Evolutionary conservation across 441 rosid species (phyloP), one percentile per base, ranked within the genome.

Genomic region (Gossypium trilobum): DNA sequence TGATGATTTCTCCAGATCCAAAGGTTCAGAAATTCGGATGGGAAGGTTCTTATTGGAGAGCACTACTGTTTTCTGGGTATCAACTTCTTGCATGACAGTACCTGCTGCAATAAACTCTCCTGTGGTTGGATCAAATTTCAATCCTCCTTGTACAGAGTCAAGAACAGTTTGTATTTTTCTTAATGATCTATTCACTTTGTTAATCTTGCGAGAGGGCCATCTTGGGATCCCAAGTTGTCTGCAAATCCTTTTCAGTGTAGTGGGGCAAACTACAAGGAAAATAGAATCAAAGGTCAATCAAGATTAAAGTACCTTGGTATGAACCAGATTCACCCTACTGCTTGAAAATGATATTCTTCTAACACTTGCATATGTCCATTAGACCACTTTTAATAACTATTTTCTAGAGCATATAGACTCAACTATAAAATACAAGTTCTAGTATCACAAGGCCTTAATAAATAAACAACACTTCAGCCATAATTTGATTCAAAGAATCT

Each of bases 161-260:
- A 94, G 84, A 73, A 91, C 95, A 0, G 95, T 90, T 73, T 88
- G 90, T 82, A 94, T 90, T 81, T 87, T 94, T 79, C 62, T 85
- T 58, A 94, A 72, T 0, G 98, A 94, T 29, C 97, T 82, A 67
- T 88, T 94, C 80, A 91, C 98, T 79, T 94, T 94, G 77, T 91
- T 93, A 74, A 93, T 90, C 85, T 93, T 93, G 20, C 97, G 92
- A 66, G 95, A 93, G 25, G 98, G 98, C 98, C 98, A 94, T 78
- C 98, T 89, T 52, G 87, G 85, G 74, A 94, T 90, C 54, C 98
- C 98, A 72, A 90, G 97, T 73, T 90, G 93, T 80, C 98, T 88
- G 84, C 98, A 94, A 79, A 94, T 91, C 77, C 98, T 87, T 86
- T 94, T 94, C 74, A 94, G 78, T 5, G 98, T 94, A 44, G 98